phyloP scores from a whole-genome alignment of 2,329 filamentous ascomycete species.

The Ploettnerulaceae sp. region DNA sequence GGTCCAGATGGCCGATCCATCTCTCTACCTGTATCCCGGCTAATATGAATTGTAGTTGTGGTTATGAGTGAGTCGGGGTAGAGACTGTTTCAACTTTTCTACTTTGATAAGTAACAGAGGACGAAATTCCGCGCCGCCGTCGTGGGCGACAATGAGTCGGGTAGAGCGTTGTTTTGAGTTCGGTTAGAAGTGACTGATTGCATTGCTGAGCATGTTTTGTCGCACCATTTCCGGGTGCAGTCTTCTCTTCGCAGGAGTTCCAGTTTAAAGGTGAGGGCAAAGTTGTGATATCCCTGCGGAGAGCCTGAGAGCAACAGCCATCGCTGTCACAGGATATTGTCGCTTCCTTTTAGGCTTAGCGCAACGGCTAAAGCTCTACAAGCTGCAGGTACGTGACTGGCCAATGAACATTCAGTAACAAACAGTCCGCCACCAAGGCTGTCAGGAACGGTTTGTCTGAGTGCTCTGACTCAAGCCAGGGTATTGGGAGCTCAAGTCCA shows the following conservation, averaged over 20 bases:
- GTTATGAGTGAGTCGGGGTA: slow-evolving; percentile 2
- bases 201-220: slow-evolving; percentile 7
- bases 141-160: background rate
- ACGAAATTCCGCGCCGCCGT: slow-evolving; percentile 1
- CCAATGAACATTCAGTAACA: slow-evolving; percentile 6
- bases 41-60: slow-evolving; percentile 1
- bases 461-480: too few relatives aligned
- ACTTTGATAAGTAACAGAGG: background rate
- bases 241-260: background rate
- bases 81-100: slow-evolving; percentile 4
- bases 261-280: background rate
- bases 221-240: slow-evolving; percentile 3
- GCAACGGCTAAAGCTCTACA: background rate
- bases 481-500: too few relatives aligned
- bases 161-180: background rate
- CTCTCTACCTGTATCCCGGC: slow-evolving; percentile 15
- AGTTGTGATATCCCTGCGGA: slow-evolving; percentile 4
- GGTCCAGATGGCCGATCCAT: slow-evolving; percentile 34
- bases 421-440: background rate
- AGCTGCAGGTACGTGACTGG: slow-evolving; percentile 1
- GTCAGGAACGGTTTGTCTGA: background rate
- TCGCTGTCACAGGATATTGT: background rate
- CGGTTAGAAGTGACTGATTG: slow-evolving; percentile 4
- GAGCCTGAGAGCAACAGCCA: background rate
- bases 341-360: background rate